Evolutionary conservation across 805 yeast species (phyloP).

Genomic region (Starmerella vaccinii): DNA sequence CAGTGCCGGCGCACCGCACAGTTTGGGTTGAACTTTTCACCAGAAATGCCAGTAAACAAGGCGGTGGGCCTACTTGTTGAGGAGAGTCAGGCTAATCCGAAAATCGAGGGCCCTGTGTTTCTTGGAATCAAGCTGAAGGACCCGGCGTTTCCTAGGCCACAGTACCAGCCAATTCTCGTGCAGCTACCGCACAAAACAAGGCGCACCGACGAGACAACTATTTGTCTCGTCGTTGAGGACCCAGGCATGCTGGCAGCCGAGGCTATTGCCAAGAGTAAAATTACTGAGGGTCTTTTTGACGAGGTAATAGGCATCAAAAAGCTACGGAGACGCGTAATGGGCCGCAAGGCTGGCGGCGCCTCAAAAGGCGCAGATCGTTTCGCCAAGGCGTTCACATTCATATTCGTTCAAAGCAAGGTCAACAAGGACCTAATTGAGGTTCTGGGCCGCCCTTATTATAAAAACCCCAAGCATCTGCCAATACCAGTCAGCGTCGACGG

Average conservation of each 20-base stretch:
- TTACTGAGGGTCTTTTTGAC: constrained; percentile 20
- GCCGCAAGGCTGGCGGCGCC: constrained; percentile 15
- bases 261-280: constrained; percentile 4
- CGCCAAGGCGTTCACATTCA: constrained; percentile 18
- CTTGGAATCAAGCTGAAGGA: constrained; percentile 16
- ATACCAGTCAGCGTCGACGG: constrained; percentile 13
- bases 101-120: constrained; percentile 22
- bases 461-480: constrained; percentile 22
- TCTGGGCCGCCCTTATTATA: constrained; percentile 23
- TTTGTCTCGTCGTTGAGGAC: constrained; percentile 25
- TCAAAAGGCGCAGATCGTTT: constrained; percentile 22
- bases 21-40: not conserved
- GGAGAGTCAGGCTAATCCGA: constrained; percentile 16
- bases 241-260: constrained; percentile 15
- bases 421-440: constrained; percentile 21
- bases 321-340: constrained; percentile 23
- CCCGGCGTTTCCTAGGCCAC: constrained; percentile 16
- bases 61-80: constrained; percentile 17
- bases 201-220: constrained; percentile 19
- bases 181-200: constrained; percentile 23
- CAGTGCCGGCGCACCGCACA: not conserved
- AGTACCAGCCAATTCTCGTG: constrained; percentile 20
- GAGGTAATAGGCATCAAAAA: constrained; percentile 27
- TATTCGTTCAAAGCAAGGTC: constrained; percentile 24
- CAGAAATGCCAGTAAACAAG: not conserved